Base-by-base conservation (phyloP, 2,329 filamentous ascomycete species). In the Fusarium chlamydosporum region DNA sequence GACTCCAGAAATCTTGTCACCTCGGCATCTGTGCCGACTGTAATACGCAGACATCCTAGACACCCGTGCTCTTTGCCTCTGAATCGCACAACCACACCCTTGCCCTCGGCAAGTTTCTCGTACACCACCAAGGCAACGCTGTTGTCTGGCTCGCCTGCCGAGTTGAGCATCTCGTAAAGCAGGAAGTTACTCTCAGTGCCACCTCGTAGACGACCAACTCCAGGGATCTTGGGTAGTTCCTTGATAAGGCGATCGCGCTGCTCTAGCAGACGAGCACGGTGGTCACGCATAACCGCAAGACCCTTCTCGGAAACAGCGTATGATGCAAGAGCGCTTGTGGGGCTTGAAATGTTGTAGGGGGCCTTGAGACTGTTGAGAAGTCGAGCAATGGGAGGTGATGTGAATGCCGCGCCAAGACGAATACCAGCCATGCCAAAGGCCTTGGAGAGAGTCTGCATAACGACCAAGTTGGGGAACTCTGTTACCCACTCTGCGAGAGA, bases 391-490 rank as follows among this genome's bases (percentile, higher is more conserved):
- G 89, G 85, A 0, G 89, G 85, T 11, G 89, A 87, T 7, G 92
- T 87, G 77, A 97, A 99, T 1, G 93, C 93, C 9, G 90, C 92
- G 46, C 96, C 96, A 2, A 99, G 85, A 16, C 96, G 87, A 76
- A 99, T 97, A 51, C 95, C 96, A 6, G 96, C 96, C 76, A 99
- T 87, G 29, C 96, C 96, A 76, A 99, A 99, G 0, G 94, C 96
- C 80, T 99, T 99, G 75, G 92, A 97, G n/a, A 98, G 86, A 2
- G 96, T 99, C 84, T 99, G 96, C 92, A 98, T 93, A 59, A 99
- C 94, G 18, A 97, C 94, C 27, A 99, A 85, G 79, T 99, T 99
- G 51, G 95, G 94, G 88, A 92, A 96, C 75, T 97, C 94, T 35
- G 87, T 85, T 2, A 97, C 94, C 91, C 93, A 97, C 80, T 97